phyloP scores from a whole-genome alignment of 257 asterid species.

The Nicotiana sylvestris region DNA sequence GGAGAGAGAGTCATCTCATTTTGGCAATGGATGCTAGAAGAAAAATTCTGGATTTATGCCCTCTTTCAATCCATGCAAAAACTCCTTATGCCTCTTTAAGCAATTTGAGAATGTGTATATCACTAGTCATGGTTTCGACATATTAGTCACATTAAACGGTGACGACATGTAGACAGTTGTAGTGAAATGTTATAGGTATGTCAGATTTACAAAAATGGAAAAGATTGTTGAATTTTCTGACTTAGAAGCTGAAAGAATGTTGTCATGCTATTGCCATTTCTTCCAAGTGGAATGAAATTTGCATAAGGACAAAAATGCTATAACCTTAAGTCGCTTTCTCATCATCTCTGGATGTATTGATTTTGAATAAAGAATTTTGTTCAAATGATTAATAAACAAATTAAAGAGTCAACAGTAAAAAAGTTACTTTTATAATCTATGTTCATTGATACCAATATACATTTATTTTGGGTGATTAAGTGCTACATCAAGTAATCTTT shows the following conservation, averaged over 20 bases:
- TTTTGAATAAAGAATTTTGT: background rate
- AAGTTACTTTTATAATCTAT: background rate
- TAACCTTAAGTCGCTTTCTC: background rate
- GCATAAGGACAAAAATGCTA: background rate
- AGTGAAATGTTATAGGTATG: background rate
- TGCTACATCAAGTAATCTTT: too few relatives aligned
- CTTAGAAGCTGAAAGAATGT: constrained; percentile 8
- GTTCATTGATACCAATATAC: too few relatives aligned
- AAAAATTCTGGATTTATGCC: background rate
- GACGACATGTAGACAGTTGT: background rate
- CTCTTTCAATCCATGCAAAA: background rate
- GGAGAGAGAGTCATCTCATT: background rate
- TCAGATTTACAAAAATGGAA: background rate
- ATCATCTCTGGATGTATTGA: background rate
- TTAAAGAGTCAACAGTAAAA: background rate
- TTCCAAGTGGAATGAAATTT: background rate
- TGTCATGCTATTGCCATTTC: constrained; percentile 13
- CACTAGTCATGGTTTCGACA: constrained; percentile 48
- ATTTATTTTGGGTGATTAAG: too few relatives aligned
- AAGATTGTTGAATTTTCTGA: background rate
- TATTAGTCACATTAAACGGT: background rate
- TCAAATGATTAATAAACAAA: background rate
- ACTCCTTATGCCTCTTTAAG: background rate
- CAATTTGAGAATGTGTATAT: constrained; percentile 42
- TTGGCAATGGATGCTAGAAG: background rate